Percentiles rank a stretch among this genome's conserved stretches.
These are phyloP conservation scores for Rhynchospora tenuis DNA, from an alignment of 176 grass and related monocot genomes.

Conservation along the genomic window DNA sequence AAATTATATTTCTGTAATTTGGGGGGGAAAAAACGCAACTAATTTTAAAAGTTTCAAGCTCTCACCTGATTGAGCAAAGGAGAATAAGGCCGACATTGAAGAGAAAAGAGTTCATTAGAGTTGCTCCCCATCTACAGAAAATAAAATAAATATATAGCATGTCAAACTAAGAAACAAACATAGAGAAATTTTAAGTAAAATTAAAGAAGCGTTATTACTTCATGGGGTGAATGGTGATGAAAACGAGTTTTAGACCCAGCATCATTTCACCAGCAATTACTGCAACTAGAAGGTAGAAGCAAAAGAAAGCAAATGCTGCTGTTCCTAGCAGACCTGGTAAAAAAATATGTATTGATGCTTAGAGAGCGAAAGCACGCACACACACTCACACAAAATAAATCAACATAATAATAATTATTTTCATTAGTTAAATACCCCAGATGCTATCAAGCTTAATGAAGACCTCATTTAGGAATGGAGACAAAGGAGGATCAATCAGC, in stretches of 20 bases:
- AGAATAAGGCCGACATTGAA: constrained; percentile 98
- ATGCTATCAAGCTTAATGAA: constrained; percentile 90
- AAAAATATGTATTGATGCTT: neutral
- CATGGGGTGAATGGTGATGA: constrained; percentile 99
- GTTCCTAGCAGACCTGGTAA: constrained; percentile 92
- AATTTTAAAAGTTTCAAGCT: constrained; percentile 4
- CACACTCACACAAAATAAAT: neutral
- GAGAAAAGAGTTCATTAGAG: constrained; percentile 96
- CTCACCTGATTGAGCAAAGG: constrained; percentile 96
- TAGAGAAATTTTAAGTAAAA: neutral
- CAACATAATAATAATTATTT: constrained; percentile 7
- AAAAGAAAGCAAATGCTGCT: constrained; percentile 99
- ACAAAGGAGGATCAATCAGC: constrained; percentile 79
- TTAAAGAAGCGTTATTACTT: constrained; percentile 49
- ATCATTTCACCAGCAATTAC: constrained; percentile 99
- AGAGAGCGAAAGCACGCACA: neutral
- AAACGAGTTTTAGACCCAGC: constrained; percentile 96
- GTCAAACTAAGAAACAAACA: neutral
- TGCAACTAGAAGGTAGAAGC: constrained; percentile 92
- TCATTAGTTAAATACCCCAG: constrained; percentile 64
- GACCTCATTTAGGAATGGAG: constrained; percentile 96
- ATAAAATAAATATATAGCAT: constrained; percentile 11
- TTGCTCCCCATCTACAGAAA: constrained; percentile 88
- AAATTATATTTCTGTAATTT: neutral
- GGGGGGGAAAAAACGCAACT: neutral